Percentiles rank a stretch among this genome's conserved stretches.
Evolutionary conservation across 1,284 basidiomycete species (phyloP).

Genomic region (Marasmius oreades): DNA sequence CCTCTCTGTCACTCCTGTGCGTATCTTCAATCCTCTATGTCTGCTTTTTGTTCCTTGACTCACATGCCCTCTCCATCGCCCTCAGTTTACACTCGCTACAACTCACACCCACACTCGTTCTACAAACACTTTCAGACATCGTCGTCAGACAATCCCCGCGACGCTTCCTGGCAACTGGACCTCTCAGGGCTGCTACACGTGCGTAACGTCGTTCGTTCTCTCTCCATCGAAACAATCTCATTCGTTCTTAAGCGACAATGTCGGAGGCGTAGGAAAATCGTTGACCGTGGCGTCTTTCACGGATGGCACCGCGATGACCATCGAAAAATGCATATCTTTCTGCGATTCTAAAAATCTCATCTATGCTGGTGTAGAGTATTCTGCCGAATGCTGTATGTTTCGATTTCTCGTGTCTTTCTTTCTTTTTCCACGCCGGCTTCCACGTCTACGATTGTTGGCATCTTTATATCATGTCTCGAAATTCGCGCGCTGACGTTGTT

Average conservation of each 20-base stretch:
- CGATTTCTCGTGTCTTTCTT: slow-evolving; percentile 5
- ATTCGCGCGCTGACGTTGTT: slow-evolving; percentile 11
- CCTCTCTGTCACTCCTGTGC: slow-evolving; percentile 32
- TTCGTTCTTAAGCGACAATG: slow-evolving; percentile 41
- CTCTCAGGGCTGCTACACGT: slow-evolving; percentile 66
- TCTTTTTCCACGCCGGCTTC: not conserved
- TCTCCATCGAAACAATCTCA: slow-evolving; percentile 4
- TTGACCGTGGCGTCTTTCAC: slow-evolving; percentile 43
- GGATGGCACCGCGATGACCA: slow-evolving; percentile 54
- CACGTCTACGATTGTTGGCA: slow-evolving; percentile 1
- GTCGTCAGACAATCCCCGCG: slow-evolving; percentile 36
- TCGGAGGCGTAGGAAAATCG: slow-evolving; percentile 41
- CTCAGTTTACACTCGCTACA: slow-evolving; percentile 26
- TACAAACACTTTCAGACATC: slow-evolving; percentile 19
- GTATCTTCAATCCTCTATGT: slow-evolving; percentile 13
- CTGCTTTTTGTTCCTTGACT: slow-evolving; percentile 2
- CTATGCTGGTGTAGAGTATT: slow-evolving; percentile 62
- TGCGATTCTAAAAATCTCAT: slow-evolving; percentile 48
- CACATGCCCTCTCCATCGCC: slow-evolving; percentile 4
- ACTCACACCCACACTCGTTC: slow-evolving; percentile 20
- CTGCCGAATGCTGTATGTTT: slow-evolving; percentile 59
- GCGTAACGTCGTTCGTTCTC: slow-evolving; percentile 21
- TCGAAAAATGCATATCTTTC: slow-evolving; percentile 59
- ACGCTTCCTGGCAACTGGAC: slow-evolving; percentile 51
- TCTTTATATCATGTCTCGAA: slow-evolving; percentile 9